Conservation (phyloP, 768 basidiomycete genomes). For the Galerina sulciceps region DNA sequence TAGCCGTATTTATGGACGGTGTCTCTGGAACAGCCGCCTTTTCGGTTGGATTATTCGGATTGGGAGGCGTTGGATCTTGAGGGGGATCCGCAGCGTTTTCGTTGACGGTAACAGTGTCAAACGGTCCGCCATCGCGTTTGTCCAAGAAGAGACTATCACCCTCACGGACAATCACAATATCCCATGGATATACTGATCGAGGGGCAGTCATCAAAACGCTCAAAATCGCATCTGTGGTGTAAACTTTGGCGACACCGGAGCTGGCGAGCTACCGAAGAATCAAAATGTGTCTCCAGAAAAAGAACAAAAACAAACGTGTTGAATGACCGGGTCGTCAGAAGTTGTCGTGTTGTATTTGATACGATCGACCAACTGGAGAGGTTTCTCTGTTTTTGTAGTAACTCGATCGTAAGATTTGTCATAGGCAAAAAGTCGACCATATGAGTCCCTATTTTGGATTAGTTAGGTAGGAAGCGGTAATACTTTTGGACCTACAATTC, state of each 20-base stretch:
- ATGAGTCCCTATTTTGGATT: conserved; percentile 61
- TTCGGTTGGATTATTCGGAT: conserved; percentile 77
- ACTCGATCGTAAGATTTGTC: conserved; percentile 96
- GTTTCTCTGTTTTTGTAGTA: conserved; percentile 90
- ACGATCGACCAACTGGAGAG: conserved; percentile 90
- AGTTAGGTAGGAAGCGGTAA: conserved; percentile 10
- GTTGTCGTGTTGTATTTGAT: conserved; percentile 98
- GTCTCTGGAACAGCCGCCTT: conserved; percentile 65
- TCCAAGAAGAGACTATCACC: conserved; percentile 95
- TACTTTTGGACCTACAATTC: conserved; percentile 65
- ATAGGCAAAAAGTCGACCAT: conserved; percentile 91
- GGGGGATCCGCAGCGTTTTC: conserved; percentile 98
- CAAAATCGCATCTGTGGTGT: conserved; percentile 94
- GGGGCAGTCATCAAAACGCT: conserved; percentile 96
- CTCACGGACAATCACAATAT: conserved; percentile 93
- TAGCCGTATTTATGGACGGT: conserved; percentile 90
- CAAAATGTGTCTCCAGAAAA: conserved; percentile 7
- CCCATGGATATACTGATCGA: conserved; percentile 97
- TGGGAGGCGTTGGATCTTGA: conserved; percentile 77
- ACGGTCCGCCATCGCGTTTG: conserved; percentile 96
- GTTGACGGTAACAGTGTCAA: conserved; percentile 97
- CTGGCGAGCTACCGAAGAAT: conserved; percentile 63
- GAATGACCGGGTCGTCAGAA: conserved; percentile 96
- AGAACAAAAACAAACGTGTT: conserved; percentile 60
- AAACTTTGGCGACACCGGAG: conserved; percentile 83